phyloP scores from a whole-genome alignment of 2,329 filamentous ascomycete genomes.

The Fusarium marasasianum region DNA sequence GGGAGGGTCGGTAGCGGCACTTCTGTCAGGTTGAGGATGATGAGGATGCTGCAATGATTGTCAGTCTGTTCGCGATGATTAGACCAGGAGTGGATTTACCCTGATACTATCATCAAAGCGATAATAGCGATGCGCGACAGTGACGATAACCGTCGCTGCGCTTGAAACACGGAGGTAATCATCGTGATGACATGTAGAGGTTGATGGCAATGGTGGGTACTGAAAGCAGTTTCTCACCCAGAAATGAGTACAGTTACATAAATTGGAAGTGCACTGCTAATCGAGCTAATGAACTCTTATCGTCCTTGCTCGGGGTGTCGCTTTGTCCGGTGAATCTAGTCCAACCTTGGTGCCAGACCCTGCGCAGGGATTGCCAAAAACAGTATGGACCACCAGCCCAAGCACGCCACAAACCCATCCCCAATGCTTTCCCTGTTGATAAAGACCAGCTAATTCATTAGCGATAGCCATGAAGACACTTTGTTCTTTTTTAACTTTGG shows the following conservation, averaged over 20 bases:
- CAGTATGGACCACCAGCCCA: fast-evolving
- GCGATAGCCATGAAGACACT: neutral
- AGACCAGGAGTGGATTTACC: fast-evolving
- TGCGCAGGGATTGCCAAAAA: neutral
- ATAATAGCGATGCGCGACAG: neutral
- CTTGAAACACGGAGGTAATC: neutral
- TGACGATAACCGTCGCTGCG: neutral
- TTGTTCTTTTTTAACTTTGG: neutral
- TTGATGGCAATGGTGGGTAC: neutral
- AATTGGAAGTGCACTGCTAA: fast-evolving
- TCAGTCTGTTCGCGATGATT: fast-evolving
- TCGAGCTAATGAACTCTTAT: neutral
- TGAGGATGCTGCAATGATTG: fast-evolving
- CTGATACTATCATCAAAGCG: fast-evolving
- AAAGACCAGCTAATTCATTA: neutral
- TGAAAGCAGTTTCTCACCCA: neutral
- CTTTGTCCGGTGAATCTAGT: neutral
- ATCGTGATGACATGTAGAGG: neutral
- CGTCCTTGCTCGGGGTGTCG: neutral
- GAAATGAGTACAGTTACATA: neutral
- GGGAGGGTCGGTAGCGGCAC: fast-evolving
- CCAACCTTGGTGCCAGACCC: neutral
- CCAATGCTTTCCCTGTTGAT: fast-evolving
- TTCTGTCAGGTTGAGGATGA: neutral
- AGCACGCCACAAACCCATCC: neutral